phyloP scores from a whole-genome alignment of 805 yeast genomes.

The Saccharomyces jurei region DNA sequence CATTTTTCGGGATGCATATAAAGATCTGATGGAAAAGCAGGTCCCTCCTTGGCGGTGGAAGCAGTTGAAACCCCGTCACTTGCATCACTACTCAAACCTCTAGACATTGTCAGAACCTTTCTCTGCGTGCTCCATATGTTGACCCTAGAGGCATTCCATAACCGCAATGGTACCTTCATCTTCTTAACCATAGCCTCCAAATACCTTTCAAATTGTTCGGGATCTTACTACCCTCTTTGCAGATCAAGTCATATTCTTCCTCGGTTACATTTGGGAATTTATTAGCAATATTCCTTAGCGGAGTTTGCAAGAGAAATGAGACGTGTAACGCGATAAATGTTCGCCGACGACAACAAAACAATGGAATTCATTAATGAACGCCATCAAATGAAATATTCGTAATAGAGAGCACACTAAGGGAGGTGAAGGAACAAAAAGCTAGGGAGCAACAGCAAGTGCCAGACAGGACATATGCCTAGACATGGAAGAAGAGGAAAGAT shows the following conservation, averaged over 20 bases:
- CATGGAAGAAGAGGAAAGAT: slow-evolving; percentile 24
- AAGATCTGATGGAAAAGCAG: slow-evolving; percentile 20
- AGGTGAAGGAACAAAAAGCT: background rate
- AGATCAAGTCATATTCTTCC: background rate
- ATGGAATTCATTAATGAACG: background rate
- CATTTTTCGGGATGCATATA: slow-evolving; percentile 61
- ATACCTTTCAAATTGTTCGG: background rate
- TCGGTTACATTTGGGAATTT: background rate
- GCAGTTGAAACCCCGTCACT: background rate
- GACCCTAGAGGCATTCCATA: background rate
- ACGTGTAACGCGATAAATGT: background rate
- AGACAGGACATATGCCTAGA: slow-evolving; percentile 13
- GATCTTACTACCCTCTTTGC: background rate
- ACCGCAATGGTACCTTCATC: background rate
- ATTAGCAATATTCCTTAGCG: background rate
- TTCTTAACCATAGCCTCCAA: background rate
- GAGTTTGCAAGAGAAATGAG: background rate
- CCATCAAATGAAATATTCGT: background rate
- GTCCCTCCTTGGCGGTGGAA: background rate
- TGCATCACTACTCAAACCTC: background rate
- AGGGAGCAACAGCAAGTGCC: background rate
- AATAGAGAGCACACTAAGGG: background rate
- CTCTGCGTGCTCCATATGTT: background rate
- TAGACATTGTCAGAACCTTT: background rate
- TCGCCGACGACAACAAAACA: background rate